Percentiles rank a stretch among this genome's conserved stretches.
Conservation (phyloP, 2,329 filamentous ascomycete species). For the Penicillium sp. region DNA sequence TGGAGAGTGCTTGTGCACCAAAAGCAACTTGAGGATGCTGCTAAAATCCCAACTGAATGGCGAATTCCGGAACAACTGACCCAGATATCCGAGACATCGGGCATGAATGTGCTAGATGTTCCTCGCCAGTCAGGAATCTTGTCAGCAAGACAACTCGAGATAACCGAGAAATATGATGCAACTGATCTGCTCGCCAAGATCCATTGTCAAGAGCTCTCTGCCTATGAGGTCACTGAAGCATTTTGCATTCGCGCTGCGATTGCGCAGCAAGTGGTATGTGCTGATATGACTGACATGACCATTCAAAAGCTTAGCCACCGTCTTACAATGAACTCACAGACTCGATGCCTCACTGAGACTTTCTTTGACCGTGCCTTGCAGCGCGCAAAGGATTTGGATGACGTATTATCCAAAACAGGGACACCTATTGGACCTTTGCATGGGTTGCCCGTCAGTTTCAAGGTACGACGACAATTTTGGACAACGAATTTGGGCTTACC, state of each 20-base stretch:
- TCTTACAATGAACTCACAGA: slow-evolving; percentile 14
- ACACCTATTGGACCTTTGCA: slow-evolving; percentile 58
- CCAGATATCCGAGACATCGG: slow-evolving; percentile 8
- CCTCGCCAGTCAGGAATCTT: slow-evolving; percentile 11
- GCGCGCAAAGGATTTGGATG: slow-evolving; percentile 51
- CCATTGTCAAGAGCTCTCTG: slow-evolving; percentile 2
- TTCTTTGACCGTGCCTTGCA: slow-evolving; percentile 51
- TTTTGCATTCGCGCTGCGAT: slow-evolving; percentile 19
- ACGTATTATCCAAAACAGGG: slow-evolving; percentile 39
- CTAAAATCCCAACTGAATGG: slow-evolving; percentile 15
- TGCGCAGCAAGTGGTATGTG: slow-evolving; percentile 19
- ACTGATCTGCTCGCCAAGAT: slow-evolving; percentile 12
- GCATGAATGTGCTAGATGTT: slow-evolving; percentile 14
- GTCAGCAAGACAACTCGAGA: slow-evolving; percentile 8
- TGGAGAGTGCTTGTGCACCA: slow-evolving; percentile 10
- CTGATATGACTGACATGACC: background rate
- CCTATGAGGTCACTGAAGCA: slow-evolving; percentile 16
- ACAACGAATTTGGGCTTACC: background rate
- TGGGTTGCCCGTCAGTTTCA: slow-evolving; percentile 57
- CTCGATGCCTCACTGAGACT: slow-evolving; percentile 52
- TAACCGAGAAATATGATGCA: slow-evolving; percentile 17
- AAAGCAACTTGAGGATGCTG: slow-evolving; percentile 12
- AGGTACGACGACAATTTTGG: slow-evolving; percentile 21
- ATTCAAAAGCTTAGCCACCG: background rate
- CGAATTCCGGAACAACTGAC: slow-evolving; percentile 8